These are phyloP conservation scores for Alternaria incomplexa DNA, from an alignment of 2,329 filamentous ascomycete species.

Conservation along the genomic window DNA sequence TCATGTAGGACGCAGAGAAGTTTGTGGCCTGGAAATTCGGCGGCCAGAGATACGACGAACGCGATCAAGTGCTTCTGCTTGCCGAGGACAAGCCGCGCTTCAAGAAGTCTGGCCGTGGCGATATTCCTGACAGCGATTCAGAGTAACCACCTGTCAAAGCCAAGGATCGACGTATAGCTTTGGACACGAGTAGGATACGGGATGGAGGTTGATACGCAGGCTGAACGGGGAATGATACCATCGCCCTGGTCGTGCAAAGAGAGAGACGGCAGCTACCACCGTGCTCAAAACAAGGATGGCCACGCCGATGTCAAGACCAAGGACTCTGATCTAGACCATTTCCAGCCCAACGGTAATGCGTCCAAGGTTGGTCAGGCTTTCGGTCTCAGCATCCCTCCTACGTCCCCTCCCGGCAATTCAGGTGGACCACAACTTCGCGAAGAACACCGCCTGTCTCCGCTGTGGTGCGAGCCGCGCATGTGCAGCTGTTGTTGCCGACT, in stretches of 20 bases:
- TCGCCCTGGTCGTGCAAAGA: background rate
- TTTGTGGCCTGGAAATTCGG: slow-evolving; percentile 28
- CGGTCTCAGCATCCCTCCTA: no score
- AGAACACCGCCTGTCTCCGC: slow-evolving; percentile 96
- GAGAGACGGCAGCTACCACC: background rate
- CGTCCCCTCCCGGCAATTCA: no score
- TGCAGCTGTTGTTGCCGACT: slow-evolving; percentile 89
- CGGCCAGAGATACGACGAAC: slow-evolving; percentile 25
- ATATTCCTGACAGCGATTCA: slow-evolving; percentile 22
- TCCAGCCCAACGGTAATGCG: no score
- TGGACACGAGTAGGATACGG: background rate
- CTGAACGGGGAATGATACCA: slow-evolving; percentile 4
- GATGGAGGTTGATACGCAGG: background rate
- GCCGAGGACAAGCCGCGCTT: slow-evolving; percentile 40
- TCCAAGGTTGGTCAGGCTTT: no score
- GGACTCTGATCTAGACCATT: no score
- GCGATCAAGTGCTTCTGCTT: slow-evolving; percentile 27
- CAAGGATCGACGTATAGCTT: background rate
- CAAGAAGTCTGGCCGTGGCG: slow-evolving; percentile 36
- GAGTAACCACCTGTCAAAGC: background rate
- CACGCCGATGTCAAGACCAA: no score
- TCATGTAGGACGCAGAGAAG: slow-evolving; percentile 58
- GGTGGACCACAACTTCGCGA: slow-evolving; percentile 86
- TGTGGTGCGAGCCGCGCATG: slow-evolving; percentile 94
- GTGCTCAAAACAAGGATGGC: no score